These are phyloP conservation scores for Taphrina wiesneri DNA, from an alignment of 1,139 yeast species.

Conservation along the genomic window DNA sequence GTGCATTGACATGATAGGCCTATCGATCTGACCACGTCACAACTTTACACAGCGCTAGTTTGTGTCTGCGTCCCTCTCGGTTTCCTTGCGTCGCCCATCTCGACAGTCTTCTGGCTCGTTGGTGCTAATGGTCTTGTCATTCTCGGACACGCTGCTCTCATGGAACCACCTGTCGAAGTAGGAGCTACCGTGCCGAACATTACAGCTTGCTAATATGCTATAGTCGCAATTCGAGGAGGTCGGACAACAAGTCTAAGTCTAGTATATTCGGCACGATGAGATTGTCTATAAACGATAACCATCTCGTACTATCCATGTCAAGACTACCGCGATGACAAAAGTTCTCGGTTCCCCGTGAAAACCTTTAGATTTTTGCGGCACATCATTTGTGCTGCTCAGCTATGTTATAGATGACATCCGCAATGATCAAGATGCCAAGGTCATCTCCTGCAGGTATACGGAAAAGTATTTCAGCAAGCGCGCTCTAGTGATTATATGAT, in stretches of 20 bases:
- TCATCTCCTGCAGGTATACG: too few relatives aligned
- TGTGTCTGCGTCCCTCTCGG: constrained; percentile 68
- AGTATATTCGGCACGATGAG: too few relatives aligned
- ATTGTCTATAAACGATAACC: too few relatives aligned
- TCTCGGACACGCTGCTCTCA: constrained; percentile 84
- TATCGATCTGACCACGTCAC: constrained; percentile 70
- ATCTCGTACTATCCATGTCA: too few relatives aligned
- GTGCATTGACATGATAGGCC: constrained; percentile 13
- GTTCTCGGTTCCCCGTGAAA: too few relatives aligned
- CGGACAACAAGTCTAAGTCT: constrained; percentile 29
- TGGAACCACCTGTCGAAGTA: constrained; percentile 93
- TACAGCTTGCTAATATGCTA: neutral
- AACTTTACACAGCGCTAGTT: constrained; percentile 63
- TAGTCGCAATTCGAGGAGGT: constrained; percentile 44
- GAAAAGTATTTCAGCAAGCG: too few relatives aligned
- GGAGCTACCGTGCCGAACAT: neutral
- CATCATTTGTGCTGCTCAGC: too few relatives aligned
- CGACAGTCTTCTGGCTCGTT: constrained; percentile 93
- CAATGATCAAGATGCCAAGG: too few relatives aligned
- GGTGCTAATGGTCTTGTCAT: constrained; percentile 91
- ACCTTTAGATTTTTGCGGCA: too few relatives aligned
- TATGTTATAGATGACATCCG: too few relatives aligned
- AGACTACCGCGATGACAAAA: too few relatives aligned
- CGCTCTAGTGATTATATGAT: neutral
- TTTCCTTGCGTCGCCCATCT: constrained; percentile 86